These are phyloP conservation scores for Blastocystis sp. DNA, from an alignment of 352 stramenopile species.

Conservation along the genomic window DNA sequence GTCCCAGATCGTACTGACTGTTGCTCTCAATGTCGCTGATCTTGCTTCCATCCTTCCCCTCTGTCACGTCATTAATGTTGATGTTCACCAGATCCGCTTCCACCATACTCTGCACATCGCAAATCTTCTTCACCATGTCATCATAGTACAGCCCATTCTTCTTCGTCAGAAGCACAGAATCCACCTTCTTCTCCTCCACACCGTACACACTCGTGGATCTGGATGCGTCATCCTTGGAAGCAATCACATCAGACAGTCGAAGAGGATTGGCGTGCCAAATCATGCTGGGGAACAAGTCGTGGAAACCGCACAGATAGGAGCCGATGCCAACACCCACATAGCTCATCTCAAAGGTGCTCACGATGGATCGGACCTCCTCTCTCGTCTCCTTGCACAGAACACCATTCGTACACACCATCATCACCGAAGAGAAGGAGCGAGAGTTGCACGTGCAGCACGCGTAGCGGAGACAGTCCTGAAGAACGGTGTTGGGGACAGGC, in stretches of 20 bases:
- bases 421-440: background rate
- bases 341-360: background rate
- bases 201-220: background rate
- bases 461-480: constrained; percentile 4
- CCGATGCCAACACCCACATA: constrained; percentile 34
- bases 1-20: too few relatives aligned
- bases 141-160: background rate
- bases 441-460: background rate
- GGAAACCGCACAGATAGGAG: constrained; percentile 1
- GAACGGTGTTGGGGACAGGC: background rate
- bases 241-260: background rate
- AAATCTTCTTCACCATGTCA: constrained; percentile 6
- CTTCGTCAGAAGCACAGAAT: background rate
- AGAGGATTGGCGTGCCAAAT: constrained; percentile 25
- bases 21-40: background rate
- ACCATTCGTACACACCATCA: constrained; percentile 19
- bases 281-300: constrained; percentile 9
- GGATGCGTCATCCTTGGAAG: too few relatives aligned
- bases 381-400: background rate
- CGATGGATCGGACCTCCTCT: background rate
- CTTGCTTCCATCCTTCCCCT: background rate
- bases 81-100: background rate
- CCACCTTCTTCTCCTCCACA: background rate
- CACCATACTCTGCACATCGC: background rate
- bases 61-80: background rate